Conservation (phyloP, 2,329 filamentous ascomycete species). For the Sclerotinia glacialis region DNA sequence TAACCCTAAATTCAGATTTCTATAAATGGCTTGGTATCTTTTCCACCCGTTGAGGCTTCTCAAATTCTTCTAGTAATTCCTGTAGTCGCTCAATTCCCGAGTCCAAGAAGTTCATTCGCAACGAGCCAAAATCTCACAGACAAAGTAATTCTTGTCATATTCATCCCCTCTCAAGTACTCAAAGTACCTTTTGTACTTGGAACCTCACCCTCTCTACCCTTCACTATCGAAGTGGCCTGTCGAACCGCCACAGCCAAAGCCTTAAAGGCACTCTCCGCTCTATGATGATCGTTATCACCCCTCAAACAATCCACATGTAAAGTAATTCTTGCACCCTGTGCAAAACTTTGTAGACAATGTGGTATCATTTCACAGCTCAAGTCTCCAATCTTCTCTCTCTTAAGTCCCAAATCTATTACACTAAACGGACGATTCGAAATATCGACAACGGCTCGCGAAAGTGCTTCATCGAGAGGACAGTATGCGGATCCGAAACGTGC, state of each 20-base stretch:
- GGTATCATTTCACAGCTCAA: conserved; percentile 96
- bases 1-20: background rate
- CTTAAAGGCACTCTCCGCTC: conserved; percentile 96
- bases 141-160: background rate
- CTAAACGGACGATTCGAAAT: conserved; percentile 87
- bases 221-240: conserved; percentile 70
- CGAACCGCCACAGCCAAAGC: conserved; percentile 84
- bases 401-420: conserved; percentile 79
- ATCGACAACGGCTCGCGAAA: conserved; percentile 91
- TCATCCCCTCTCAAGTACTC: conserved; percentile 48
- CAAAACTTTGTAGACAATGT: conserved; percentile 92
- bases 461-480: conserved; percentile 89
- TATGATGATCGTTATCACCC: conserved; percentile 92
- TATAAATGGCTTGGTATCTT: background rate
- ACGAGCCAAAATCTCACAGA: background rate
- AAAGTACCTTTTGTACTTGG: conserved; percentile 95
- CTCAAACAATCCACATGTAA: conserved; percentile 90
- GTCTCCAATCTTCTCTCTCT: conserved; percentile 89
- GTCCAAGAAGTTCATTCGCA: background rate
- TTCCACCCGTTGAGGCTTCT: background rate
- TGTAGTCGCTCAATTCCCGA: background rate
- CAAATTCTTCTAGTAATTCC: background rate
- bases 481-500: conserved; percentile 91
- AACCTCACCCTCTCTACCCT: conserved; percentile 84
- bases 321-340: conserved; percentile 85